Percentiles rank a stretch among this genome's conserved stretches.
Evolutionary conservation across 768 basidiomycete genomes (phyloP).

Genomic region (Naematelia encephala): DNA sequence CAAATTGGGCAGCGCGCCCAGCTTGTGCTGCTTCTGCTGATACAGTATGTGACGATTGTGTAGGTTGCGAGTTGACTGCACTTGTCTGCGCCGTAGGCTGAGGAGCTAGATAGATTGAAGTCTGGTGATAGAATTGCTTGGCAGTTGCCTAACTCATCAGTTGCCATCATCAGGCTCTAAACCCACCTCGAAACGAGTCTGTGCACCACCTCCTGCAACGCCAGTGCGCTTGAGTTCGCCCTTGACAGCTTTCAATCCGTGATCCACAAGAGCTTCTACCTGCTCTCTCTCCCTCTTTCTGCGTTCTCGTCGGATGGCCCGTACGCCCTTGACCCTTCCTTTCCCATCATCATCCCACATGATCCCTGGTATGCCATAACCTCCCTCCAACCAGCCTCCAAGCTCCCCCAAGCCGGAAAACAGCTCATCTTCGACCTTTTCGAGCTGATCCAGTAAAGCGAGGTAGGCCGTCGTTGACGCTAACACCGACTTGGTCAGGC

Average conservation of each 20-base stretch:
- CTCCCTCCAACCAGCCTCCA: slow-evolving; percentile 34
- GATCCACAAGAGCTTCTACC: slow-evolving; percentile 33
- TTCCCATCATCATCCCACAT: slow-evolving; percentile 26
- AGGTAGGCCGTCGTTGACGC: slow-evolving; percentile 10
- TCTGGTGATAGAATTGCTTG: slow-evolving; percentile 44
- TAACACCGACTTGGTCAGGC: slow-evolving; percentile 30
- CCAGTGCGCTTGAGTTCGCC: slow-evolving; percentile 38
- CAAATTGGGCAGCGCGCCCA: slow-evolving; percentile 34
- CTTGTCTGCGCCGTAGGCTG: background rate
- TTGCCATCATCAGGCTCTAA: background rate
- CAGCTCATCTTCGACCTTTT: slow-evolving; percentile 41
- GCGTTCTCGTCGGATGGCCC: slow-evolving; percentile 25
- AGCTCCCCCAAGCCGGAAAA: slow-evolving; percentile 32
- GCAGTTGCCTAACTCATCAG: slow-evolving; percentile 21
- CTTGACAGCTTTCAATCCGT: slow-evolving; percentile 26
- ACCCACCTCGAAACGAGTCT: slow-evolving; percentile 40
- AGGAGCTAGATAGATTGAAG: slow-evolving; percentile 35
- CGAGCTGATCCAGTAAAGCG: slow-evolving; percentile 30
- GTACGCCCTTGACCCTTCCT: slow-evolving; percentile 4
- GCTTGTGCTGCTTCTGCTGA: slow-evolving; percentile 31
- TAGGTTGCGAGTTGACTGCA: background rate
- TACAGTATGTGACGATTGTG: background rate
- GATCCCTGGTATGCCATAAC: slow-evolving; percentile 23
- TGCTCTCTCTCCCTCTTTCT: slow-evolving; percentile 38
- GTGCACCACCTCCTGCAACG: slow-evolving; percentile 36